Evolutionary conservation across 106 monocot species (phyloP).

Genomic region (Dioscorea dumetorum): DNA sequence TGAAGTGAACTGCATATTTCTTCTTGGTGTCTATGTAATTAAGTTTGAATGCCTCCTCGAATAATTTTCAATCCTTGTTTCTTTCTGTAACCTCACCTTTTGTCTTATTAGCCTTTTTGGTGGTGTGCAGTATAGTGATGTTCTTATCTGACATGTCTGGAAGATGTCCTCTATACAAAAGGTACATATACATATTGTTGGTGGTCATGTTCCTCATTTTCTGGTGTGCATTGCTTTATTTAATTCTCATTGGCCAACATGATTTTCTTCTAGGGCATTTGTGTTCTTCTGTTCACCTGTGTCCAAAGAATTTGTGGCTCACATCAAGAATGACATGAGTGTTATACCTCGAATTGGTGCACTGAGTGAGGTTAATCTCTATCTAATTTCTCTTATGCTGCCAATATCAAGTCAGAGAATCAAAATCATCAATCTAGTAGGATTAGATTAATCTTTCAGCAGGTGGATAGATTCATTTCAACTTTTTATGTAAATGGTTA

Average conservation of each 20-base stretch:
- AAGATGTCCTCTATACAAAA: constrained; percentile 83
- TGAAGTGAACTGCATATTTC: too few relatives aligned
- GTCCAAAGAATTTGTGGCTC: constrained; percentile 51
- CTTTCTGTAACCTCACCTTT: too few relatives aligned
- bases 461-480: background rate
- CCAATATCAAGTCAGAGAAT: too few relatives aligned
- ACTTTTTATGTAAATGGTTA: background rate
- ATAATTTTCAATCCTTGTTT: too few relatives aligned
- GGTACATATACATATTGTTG: constrained; percentile 35
- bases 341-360: constrained; percentile 77
- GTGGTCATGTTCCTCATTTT: background rate
- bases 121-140: constrained; percentile 79
- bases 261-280: constrained; percentile 41
- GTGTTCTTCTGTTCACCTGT: constrained; percentile 71
- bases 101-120: background rate
- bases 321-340: constrained; percentile 74
- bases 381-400: background rate
- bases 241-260: background rate
- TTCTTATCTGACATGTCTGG: constrained; percentile 98
- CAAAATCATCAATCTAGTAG: too few relatives aligned
- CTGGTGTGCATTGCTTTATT: background rate
- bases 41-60: too few relatives aligned
- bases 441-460: too few relatives aligned
- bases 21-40: too few relatives aligned
- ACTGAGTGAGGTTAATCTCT: constrained; percentile 50